phyloP scores from a whole-genome alignment of 495 filamentous ascomycete species.

The Penicillium maclennaniae region DNA sequence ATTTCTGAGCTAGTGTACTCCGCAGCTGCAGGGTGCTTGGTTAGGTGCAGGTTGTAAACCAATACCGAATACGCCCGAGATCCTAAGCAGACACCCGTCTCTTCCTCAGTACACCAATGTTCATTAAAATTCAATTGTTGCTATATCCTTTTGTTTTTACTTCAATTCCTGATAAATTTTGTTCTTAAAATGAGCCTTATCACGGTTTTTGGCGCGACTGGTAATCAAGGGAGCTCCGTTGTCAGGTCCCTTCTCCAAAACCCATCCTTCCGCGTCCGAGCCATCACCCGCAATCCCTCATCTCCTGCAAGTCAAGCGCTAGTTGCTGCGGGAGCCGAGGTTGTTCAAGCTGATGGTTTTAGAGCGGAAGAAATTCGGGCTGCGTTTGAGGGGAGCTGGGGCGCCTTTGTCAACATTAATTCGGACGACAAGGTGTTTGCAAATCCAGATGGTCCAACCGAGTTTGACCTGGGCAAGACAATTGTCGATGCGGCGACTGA shows the following conservation, averaged over 20 bases:
- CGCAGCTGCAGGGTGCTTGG: too few species aligned
- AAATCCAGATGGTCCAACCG: too few species aligned
- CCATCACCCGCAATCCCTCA: slow-evolving; percentile 34
- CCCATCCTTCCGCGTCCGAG: slow-evolving; percentile 33
- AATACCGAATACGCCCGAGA: too few species aligned
- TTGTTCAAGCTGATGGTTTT: slow-evolving; percentile 43
- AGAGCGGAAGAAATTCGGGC: slow-evolving; percentile 18
- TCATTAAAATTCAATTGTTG: too few species aligned
- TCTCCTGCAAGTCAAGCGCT: slow-evolving; percentile 38
- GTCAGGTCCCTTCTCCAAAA: slow-evolving; percentile 30
- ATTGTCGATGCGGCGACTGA: slow-evolving; percentile 25
- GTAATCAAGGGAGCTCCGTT: slow-evolving; percentile 46
- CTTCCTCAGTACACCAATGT: too few species aligned
- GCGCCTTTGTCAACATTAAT: slow-evolving; percentile 32
- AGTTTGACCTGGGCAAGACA: not conserved
- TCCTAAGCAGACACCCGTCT: too few species aligned
- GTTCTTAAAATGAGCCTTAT: too few species aligned
- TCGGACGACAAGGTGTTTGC: slow-evolving; percentile 25
- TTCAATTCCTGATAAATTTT: too few species aligned
- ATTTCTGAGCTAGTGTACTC: too few species aligned
- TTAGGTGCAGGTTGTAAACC: too few species aligned
- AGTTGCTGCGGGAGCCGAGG: slow-evolving; percentile 39
- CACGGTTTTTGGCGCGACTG: slow-evolving; percentile 23
- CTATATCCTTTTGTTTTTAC: too few species aligned
- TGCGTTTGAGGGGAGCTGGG: slow-evolving; percentile 26